A percentile compares a stretch with the other conserved stretches of the same genome.
phyloP scores from a whole-genome alignment of 352 stramenopile species.

The Pythium grandisporangium region DNA sequence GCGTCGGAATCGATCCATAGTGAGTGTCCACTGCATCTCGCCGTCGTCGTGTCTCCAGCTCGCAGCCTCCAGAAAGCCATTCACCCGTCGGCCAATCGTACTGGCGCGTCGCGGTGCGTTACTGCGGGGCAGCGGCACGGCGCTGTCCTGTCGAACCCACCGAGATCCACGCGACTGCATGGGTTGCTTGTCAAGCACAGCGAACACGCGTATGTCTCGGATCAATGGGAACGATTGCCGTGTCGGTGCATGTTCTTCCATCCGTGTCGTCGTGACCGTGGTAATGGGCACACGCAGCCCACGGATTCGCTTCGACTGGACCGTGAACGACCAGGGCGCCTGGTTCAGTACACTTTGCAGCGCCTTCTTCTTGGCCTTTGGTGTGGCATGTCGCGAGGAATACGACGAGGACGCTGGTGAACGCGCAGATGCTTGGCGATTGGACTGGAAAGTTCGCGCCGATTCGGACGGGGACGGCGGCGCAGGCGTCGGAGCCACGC shows the following conservation, averaged over 20 bases:
- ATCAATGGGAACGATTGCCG: constrained; percentile 15
- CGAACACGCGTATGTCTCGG: constrained; percentile 50
- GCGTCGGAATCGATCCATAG: constrained; percentile 44
- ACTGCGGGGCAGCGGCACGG: too few species aligned
- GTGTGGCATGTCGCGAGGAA: too few species aligned
- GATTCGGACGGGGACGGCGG: not conserved
- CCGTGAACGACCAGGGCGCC: constrained; percentile 30
- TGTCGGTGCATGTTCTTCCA: too few species aligned
- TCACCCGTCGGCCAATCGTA: constrained; percentile 11
- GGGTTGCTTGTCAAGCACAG: constrained; percentile 35
- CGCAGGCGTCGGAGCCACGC: not conserved
- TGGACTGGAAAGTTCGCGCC: too few species aligned
- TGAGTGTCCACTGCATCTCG: constrained; percentile 45
- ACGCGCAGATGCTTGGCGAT: too few species aligned
- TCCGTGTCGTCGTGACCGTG: too few species aligned
- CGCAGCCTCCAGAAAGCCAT: constrained; percentile 42
- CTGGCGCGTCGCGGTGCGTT: not conserved
- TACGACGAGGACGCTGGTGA: too few species aligned
- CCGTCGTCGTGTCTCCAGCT: constrained; percentile 38
- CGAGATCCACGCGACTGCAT: constrained; percentile 34
- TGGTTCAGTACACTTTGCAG: constrained; percentile 20
- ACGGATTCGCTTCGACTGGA: constrained; percentile 28
- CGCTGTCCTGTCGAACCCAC: constrained; percentile 21
- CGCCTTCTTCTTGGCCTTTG: constrained; percentile 3
- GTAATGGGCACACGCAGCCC: constrained; percentile 32